These are phyloP conservation scores for Leonotis leonurus DNA, from an alignment of 257 asterid species.

Conservation along the genomic window DNA sequence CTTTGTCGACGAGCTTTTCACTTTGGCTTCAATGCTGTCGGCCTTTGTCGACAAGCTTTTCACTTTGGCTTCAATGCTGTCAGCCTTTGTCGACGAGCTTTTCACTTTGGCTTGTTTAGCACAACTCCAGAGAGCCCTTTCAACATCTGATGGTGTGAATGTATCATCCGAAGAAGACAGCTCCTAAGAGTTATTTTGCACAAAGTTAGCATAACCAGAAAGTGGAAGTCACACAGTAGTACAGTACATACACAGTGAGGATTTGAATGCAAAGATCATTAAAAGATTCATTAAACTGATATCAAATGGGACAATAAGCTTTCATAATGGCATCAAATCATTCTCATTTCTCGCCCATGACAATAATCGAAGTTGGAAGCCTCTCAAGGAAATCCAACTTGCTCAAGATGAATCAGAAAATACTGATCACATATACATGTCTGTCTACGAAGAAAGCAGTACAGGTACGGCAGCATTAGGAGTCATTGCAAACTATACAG, in stretches of 20 bases:
- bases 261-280: too few relatives aligned
- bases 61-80: slow-evolving; percentile 22
- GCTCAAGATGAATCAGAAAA: background rate
- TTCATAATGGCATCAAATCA: background rate
- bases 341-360: too few relatives aligned
- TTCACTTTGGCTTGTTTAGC: slow-evolving; percentile 29
- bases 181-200: slow-evolving; percentile 33
- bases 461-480: background rate
- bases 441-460: background rate
- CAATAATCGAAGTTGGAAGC: background rate
- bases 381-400: background rate
- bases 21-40: slow-evolving; percentile 18
- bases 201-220: background rate
- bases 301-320: background rate
- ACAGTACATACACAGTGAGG: background rate
- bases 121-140: slow-evolving; percentile 79
- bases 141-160: slow-evolving; percentile 75
- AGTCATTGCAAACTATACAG: background rate
- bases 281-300: too few relatives aligned
- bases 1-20: background rate
- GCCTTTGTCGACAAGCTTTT: slow-evolving; percentile 15
- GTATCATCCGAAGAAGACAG: slow-evolving; percentile 34
- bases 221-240: background rate
- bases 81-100: slow-evolving; percentile 19
- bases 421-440: background rate